Evolutionary conservation across 805 yeast species (phyloP), one percentile per base, ranked within the genome.

Genomic region (Wickerhamomyces mucosus): DNA sequence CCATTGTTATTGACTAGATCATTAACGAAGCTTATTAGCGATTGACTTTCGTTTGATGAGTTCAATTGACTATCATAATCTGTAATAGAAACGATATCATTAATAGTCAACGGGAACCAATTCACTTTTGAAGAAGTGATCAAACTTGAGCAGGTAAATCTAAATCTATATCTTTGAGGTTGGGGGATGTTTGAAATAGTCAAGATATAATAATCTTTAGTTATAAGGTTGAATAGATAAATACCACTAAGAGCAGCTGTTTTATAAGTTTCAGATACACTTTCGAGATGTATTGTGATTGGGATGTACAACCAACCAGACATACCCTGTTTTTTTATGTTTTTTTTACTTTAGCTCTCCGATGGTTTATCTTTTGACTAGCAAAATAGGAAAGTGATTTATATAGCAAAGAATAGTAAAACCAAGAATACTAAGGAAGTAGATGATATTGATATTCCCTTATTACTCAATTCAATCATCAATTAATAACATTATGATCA

Each of bases 291-390:
- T 23, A 50, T 42, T 13, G 52, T 41, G 25, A 48, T 41, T 7
- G 53, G 51, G 7, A 45, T 32, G 24, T 45, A 47, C 20, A 36
- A 19, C 54, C 54, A 45, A 13, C n/a, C 18, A 15, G 43, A 18
- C 32, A 28, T 32, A 21, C n/a, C n/a, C n/a, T n/a, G n/a, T n/a
- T n/a, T 20, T 20, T 20, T 20, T 11, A 15, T 15, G 27, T n/a
- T n/a, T n/a, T n/a, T n/a, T n/a, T n/a, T n/a, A n/a, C n/a, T n/a
- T n/a, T n/a, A n/a, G n/a, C n/a, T n/a, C n/a, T n/a, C n/a, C n/a
- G n/a, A n/a, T n/a, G n/a, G n/a, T n/a, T n/a, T n/a, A n/a, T n/a
- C n/a, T n/a, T n/a, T n/a, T n/a, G n/a, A n/a, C n/a, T n/a, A n/a
- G n/a, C n/a, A n/a, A n/a, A n/a, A n/a, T n/a, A n/a, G n/a, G n/a